These are phyloP conservation scores for Oryza rufipogon DNA, from an alignment of 176 grass and related monocot species.

Conservation along the genomic window DNA sequence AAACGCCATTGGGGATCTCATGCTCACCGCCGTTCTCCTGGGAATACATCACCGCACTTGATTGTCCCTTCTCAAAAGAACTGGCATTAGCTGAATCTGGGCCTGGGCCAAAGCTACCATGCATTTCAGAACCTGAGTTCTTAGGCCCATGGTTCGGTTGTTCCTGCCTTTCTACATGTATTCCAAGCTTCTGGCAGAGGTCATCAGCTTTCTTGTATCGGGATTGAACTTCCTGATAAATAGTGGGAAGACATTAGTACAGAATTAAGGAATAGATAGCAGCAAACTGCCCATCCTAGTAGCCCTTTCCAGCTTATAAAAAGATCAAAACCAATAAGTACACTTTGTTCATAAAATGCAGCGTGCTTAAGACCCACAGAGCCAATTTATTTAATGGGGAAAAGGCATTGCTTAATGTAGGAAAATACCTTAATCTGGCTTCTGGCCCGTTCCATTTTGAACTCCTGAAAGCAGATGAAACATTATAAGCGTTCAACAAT, in stretches of 20 bases:
- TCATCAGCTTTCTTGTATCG: slow-evolving; percentile 55
- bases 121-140: slow-evolving; percentile 28
- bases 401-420: slow-evolving; percentile 8
- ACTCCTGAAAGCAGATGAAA: slow-evolving; percentile 60
- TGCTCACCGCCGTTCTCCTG: slow-evolving; percentile 40
- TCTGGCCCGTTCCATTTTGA: slow-evolving; percentile 61
- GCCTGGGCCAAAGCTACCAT: slow-evolving; percentile 23
- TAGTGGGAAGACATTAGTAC: slow-evolving; percentile 39
- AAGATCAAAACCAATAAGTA: background rate
- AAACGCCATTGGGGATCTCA: slow-evolving; percentile 36
- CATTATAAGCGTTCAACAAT: slow-evolving; percentile 26
- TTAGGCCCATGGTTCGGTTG: slow-evolving; percentile 33
- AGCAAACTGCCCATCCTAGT: background rate
- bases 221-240: slow-evolving; percentile 65
- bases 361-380: slow-evolving; percentile 1
- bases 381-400: slow-evolving; percentile 8
- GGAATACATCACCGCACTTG: slow-evolving; percentile 38
- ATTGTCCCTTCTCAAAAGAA: slow-evolving; percentile 48
- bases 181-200: slow-evolving; percentile 46
- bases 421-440: slow-evolving; percentile 72
- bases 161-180: slow-evolving; percentile 31
- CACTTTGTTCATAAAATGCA: slow-evolving; percentile 1
- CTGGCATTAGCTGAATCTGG: slow-evolving; percentile 41
- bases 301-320: slow-evolving; percentile 9
- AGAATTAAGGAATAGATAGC: background rate